A percentile compares a stretch with the other conserved stretches of the same genome.
Conservation (phyloP, 371 early-diverging fungal genomes). For the Amoeboaphelidium occidentale region DNA sequence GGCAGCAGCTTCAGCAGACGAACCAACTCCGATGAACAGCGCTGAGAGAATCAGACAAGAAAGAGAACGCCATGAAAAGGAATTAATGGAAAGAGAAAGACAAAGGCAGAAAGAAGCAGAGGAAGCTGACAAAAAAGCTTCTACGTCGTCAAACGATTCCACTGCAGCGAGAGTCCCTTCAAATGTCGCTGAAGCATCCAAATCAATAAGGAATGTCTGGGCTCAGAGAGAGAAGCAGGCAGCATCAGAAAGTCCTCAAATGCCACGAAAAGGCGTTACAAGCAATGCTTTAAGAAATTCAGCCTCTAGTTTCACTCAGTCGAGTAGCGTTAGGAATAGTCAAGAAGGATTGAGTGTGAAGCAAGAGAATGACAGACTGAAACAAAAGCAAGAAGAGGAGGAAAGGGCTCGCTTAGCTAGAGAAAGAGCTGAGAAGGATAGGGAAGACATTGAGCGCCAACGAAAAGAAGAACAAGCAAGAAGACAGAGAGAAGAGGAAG, state of each 20-base stretch:
- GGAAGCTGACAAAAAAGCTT: slow-evolving; percentile 11
- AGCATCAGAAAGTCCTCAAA: slow-evolving; percentile 5
- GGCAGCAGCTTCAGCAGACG: too few relatives aligned
- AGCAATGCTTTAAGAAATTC: background rate
- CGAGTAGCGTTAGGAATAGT: background rate
- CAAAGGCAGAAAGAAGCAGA: slow-evolving; percentile 7
- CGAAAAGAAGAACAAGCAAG: slow-evolving; percentile 5
- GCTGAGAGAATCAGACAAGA: slow-evolving; percentile 3
- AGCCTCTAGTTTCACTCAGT: too few relatives aligned
- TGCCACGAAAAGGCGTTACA: slow-evolving; percentile 1
- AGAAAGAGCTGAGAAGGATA: background rate
- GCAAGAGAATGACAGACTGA: background rate
- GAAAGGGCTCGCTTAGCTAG: background rate
- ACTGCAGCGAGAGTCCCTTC: background rate
- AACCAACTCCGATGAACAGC: background rate
- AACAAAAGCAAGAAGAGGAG: slow-evolving; percentile 16
- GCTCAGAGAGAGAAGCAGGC: slow-evolving; percentile 6
- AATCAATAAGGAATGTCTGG: background rate
- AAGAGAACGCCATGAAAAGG: slow-evolving; percentile 13
- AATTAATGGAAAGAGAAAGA: slow-evolving; percentile 5
- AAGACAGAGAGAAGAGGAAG: slow-evolving; percentile 11
- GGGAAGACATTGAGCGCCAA: background rate
- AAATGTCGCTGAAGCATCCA: background rate
- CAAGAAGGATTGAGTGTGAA: background rate
- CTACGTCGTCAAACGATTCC: slow-evolving; percentile 11